Percentiles rank a stretch among this genome's conserved stretches.
phyloP scores from a whole-genome alignment of 2,329 filamentous ascomycete species.

The Emergomyces africanus region DNA sequence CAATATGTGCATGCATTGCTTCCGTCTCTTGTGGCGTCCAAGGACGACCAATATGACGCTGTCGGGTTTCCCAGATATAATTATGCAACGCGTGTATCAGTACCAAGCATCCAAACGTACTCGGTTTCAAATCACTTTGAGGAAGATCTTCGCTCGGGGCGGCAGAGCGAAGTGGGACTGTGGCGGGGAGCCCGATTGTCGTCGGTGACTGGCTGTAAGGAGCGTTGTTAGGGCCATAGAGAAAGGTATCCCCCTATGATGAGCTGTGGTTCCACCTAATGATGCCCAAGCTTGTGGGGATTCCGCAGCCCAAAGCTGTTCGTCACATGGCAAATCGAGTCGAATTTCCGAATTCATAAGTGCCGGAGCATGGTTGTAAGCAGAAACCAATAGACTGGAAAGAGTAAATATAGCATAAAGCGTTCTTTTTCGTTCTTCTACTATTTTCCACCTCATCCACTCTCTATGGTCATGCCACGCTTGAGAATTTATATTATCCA shows the following conservation, averaged over 20 bases:
- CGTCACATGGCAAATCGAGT: constrained; percentile 81
- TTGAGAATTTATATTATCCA: constrained; percentile 40
- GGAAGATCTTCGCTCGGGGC: constrained; percentile 38
- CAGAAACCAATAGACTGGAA: constrained; percentile 79
- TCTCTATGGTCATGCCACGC: constrained; percentile 37
- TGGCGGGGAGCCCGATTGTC: constrained; percentile 12
- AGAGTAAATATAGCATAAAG: constrained; percentile 84
- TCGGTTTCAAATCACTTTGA: constrained; percentile 58
- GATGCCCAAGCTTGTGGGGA: constrained; percentile 69
- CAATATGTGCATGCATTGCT: constrained; percentile 90
- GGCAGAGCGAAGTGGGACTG: constrained; percentile 32
- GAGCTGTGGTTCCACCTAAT: constrained; percentile 58
- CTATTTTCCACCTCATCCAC: constrained; percentile 80
- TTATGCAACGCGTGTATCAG: constrained; percentile 93
- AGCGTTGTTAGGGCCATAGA: constrained; percentile 69
- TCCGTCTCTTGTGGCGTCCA: constrained; percentile 92
- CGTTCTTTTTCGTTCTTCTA: constrained; percentile 85
- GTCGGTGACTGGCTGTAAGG: constrained; percentile 54
- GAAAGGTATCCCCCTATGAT: constrained; percentile 63
- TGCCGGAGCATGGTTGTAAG: constrained; percentile 84
- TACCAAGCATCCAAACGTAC: constrained; percentile 82
- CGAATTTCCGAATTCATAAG: constrained; percentile 89
- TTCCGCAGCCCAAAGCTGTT: constrained; percentile 78
- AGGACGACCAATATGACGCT: constrained; percentile 72
- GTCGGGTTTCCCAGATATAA: constrained; percentile 95